These are phyloP conservation scores for Macadamia integrifolia DNA, from an alignment of 164 flowering plant genomes.

Conservation along the genomic window DNA sequence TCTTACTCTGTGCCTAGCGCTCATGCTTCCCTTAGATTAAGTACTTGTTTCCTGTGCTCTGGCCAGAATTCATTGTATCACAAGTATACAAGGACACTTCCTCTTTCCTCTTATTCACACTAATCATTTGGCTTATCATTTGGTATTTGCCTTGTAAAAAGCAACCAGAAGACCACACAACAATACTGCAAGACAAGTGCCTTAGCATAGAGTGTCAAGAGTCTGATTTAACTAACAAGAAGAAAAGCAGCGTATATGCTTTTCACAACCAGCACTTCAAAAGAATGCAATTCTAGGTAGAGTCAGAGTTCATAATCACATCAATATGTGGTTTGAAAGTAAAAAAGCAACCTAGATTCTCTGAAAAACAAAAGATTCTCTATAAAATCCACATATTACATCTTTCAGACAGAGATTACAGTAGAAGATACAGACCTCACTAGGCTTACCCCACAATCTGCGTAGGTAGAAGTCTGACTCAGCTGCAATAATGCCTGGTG, in stretches of 20 bases:
- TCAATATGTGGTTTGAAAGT: too few species aligned
- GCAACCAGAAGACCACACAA: neutral
- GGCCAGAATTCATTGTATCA: too few species aligned
- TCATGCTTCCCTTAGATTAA: too few species aligned
- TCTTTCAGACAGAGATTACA: conserved; percentile 2
- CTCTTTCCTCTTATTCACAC: neutral
- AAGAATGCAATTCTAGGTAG: neutral
- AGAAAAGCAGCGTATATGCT: neutral
- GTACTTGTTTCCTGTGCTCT: too few species aligned
- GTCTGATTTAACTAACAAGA: neutral
- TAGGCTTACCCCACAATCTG: conserved; percentile 87
- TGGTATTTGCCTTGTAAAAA: neutral
- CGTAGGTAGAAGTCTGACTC: conserved; percentile 76
- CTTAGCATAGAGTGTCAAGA: neutral
- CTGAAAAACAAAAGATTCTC: neutral
- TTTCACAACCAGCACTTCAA: neutral
- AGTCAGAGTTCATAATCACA: neutral
- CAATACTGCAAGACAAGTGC: neutral
- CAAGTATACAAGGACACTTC: neutral
- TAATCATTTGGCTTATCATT: neutral
- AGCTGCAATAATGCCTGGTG: conserved; percentile 68
- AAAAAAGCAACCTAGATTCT: too few species aligned
- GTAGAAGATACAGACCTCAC: conserved; percentile 50
- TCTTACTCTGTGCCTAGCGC: too few species aligned
- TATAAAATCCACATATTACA: neutral